Percentiles rank a stretch among this genome's conserved stretches.
Conservation (phyloP, 1,284 basidiomycete species). For the Cystodermella granulosa region DNA sequence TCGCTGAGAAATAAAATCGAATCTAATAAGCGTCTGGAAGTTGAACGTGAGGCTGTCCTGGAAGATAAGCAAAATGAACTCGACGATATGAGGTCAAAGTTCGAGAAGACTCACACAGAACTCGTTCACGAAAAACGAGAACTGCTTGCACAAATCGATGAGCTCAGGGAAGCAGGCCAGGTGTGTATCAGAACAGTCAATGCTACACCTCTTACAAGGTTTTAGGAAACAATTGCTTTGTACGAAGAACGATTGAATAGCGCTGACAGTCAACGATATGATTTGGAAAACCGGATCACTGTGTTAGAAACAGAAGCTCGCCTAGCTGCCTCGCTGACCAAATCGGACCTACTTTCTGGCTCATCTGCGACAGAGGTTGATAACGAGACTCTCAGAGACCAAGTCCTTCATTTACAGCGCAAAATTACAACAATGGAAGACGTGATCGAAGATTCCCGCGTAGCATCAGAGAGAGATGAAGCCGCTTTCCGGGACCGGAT, state of each 20-base stretch:
- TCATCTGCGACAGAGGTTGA: slow-evolving; percentile 76
- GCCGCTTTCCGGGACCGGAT: slow-evolving; percentile 60
- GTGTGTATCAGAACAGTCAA: slow-evolving; percentile 38
- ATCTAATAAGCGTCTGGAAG: background rate
- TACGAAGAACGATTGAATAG: slow-evolving; percentile 82
- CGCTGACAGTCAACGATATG: slow-evolving; percentile 69
- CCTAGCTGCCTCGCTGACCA: slow-evolving; percentile 32
- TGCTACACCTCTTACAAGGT: background rate
- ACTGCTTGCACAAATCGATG: slow-evolving; percentile 67
- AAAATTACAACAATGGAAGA: slow-evolving; percentile 79
- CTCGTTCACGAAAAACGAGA: slow-evolving; percentile 66
- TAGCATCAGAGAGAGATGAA: slow-evolving; percentile 71
- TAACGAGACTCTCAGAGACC: slow-evolving; percentile 85
- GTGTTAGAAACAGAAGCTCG: slow-evolving; percentile 49
- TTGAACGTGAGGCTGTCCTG: slow-evolving; percentile 36
- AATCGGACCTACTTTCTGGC: slow-evolving; percentile 35
- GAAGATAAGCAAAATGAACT: slow-evolving; percentile 57
- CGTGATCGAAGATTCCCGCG: slow-evolving; percentile 73
- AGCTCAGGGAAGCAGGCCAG: slow-evolving; percentile 78
- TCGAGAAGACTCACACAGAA: slow-evolving; percentile 45
- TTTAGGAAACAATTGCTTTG: slow-evolving; percentile 78
- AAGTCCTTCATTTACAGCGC: slow-evolving; percentile 78
- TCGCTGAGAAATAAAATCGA: slow-evolving; percentile 1
- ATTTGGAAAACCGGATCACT: slow-evolving; percentile 67
- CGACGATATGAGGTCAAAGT: slow-evolving; percentile 45